These are phyloP conservation scores for Solanum peruvianum DNA, from an alignment of 257 asterid genomes.

Conservation along the genomic window DNA sequence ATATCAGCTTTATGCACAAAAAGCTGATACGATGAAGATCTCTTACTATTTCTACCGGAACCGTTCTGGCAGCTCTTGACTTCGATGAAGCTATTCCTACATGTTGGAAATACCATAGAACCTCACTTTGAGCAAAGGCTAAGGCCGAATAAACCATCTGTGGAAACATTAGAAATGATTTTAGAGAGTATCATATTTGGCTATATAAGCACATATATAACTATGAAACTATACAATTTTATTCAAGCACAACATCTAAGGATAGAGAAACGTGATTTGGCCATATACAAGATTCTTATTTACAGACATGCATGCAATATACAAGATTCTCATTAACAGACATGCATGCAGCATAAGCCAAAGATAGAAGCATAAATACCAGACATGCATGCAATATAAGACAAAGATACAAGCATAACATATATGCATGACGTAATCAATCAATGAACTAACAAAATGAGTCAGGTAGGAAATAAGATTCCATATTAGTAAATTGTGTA, in stretches of 20 bases:
- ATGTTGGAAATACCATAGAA: constrained; percentile 92
- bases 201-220: not conserved
- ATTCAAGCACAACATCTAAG: not conserved
- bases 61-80: constrained; percentile 62
- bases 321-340: not conserved
- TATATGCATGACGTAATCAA: not conserved
- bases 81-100: constrained; percentile 74
- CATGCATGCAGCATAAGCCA: not conserved
- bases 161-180: constrained; percentile 17
- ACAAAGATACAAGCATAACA: not conserved
- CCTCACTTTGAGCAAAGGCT: constrained; percentile 97
- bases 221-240: not conserved
- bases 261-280: not conserved
- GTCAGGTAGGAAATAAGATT: not conserved
- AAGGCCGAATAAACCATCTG: constrained; percentile 99
- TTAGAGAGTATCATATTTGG: not conserved
- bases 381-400: not conserved
- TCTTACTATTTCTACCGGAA: constrained; percentile 87
- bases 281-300: not conserved
- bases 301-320: not conserved
- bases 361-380: not conserved
- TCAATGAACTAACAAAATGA: not conserved
- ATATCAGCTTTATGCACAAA: not conserved
- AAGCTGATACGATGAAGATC: not conserved
- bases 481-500: not conserved